Conservation (phyloP, 192 early-diverging fungal genomes). For the Entophlyctis helioformis region DNA sequence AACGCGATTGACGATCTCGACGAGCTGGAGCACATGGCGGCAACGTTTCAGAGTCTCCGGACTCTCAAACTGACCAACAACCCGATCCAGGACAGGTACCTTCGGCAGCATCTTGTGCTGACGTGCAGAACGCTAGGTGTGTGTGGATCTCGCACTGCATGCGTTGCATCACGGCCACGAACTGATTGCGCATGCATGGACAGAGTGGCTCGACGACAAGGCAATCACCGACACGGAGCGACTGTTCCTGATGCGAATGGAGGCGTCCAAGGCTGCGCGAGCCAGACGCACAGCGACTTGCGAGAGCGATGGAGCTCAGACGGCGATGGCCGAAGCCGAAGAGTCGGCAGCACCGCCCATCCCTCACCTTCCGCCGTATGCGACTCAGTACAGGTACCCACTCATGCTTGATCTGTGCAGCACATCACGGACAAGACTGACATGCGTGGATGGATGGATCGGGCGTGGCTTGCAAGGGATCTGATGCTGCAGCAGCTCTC, state of each 20-base stretch:
- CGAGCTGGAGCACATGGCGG: too few species aligned
- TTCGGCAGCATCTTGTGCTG: slow-evolving; percentile 27
- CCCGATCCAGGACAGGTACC: slow-evolving; percentile 14
- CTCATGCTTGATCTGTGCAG: too few species aligned
- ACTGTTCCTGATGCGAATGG: slow-evolving; percentile 22
- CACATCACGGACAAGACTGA: too few species aligned
- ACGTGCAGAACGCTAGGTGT: slow-evolving; percentile 16
- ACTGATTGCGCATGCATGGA: not conserved
- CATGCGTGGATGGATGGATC: too few species aligned
- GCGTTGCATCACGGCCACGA: too few species aligned
- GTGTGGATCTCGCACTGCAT: not conserved
- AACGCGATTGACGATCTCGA: too few species aligned
- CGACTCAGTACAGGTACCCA: slow-evolving; percentile 32
- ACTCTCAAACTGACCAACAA: slow-evolving; percentile 16
- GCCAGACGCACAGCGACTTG: not conserved
- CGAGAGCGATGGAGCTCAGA: not conserved
- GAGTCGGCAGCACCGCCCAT: slow-evolving; percentile 12
- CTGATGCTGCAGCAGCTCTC: too few species aligned
- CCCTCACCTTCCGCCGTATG: slow-evolving; percentile 39
- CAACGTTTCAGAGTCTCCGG: too few species aligned
- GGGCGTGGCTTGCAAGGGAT: too few species aligned
- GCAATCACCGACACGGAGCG: slow-evolving; percentile 24
- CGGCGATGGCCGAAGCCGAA: not conserved
- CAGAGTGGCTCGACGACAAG: slow-evolving; percentile 32
- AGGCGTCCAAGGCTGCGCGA: slow-evolving; percentile 4